phyloP scores from a whole-genome alignment of 768 basidiomycete species.

The Rhodosporidiobolus sp. region DNA sequence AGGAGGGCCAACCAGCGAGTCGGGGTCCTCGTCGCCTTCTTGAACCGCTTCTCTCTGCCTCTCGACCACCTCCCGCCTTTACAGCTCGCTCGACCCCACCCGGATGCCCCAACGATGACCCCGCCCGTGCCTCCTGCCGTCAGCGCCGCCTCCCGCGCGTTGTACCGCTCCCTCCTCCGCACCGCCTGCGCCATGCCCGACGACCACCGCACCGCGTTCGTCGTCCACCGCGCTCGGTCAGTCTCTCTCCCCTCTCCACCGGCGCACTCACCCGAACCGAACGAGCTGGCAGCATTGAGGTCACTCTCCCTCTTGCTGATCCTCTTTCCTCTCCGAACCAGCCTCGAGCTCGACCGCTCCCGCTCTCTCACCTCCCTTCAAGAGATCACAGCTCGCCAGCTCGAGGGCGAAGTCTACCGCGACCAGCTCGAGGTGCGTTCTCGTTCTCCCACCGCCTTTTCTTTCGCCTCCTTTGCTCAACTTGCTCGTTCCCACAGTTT shows the following conservation, averaged over 20 bases:
- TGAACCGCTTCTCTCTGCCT: too few relatives aligned
- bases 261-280: too few relatives aligned
- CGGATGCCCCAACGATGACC: too few relatives aligned
- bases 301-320: neutral
- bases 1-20: too few relatives aligned
- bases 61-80: neutral
- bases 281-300: too few relatives aligned
- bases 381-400: neutral
- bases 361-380: neutral
- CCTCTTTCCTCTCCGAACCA: neutral
- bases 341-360: constrained; percentile 24
- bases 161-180: constrained; percentile 33
- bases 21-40: too few relatives aligned
- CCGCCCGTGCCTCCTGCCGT: too few relatives aligned
- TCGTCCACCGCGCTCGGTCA: constrained; percentile 21
- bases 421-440: constrained; percentile 31
- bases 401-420: constrained; percentile 28
- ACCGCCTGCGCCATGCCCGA: constrained; percentile 29
- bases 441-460: too few relatives aligned
- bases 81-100: too few relatives aligned
- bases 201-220: constrained; percentile 33
- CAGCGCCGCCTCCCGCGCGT: neutral
- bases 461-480: neutral
- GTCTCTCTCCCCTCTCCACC: neutral
- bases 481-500: neutral